Evolutionary conservation across 192 early-diverging fungal genomes (phyloP).

Genomic region (Rhizoclosmatium sp.): DNA sequence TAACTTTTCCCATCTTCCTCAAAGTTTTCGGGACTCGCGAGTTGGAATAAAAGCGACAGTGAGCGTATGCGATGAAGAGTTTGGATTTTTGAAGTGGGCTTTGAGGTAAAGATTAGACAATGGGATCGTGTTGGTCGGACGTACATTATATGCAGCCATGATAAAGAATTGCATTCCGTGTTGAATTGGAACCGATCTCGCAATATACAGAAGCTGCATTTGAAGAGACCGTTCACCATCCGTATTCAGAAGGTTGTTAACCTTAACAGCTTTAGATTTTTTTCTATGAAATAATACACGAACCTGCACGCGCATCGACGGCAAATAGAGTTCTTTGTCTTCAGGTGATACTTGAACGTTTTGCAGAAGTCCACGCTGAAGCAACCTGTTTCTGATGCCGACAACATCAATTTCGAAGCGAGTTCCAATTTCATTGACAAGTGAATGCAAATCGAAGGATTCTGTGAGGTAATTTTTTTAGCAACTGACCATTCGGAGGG

Average conservation of each 20-base stretch:
- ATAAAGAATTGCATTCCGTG: constrained; percentile 54
- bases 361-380: constrained; percentile 36
- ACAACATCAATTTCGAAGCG: constrained; percentile 52
- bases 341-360: constrained; percentile 18
- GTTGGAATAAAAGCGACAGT: constrained; percentile 63
- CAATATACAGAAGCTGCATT: constrained; percentile 60
- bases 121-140: neutral
- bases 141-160: constrained; percentile 57
- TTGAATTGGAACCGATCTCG: constrained; percentile 46
- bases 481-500: neutral
- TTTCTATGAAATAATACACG: constrained; percentile 8
- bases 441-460: constrained; percentile 40
- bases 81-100: constrained; percentile 44
- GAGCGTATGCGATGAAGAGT: constrained; percentile 68
- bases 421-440: constrained; percentile 51
- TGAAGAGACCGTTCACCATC: constrained; percentile 50
- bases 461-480: constrained; percentile 27
- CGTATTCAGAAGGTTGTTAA: constrained; percentile 45
- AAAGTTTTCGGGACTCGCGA: constrained; percentile 59
- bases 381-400: constrained; percentile 37
- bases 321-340: constrained; percentile 49
- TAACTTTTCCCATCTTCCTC: constrained; percentile 36
- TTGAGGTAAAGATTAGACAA: neutral
- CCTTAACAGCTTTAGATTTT: neutral
- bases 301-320: constrained; percentile 55